Base-by-base conservation (phyloP, 2,329 filamentous ascomycete species). In the Mollisia scopiformis region DNA sequence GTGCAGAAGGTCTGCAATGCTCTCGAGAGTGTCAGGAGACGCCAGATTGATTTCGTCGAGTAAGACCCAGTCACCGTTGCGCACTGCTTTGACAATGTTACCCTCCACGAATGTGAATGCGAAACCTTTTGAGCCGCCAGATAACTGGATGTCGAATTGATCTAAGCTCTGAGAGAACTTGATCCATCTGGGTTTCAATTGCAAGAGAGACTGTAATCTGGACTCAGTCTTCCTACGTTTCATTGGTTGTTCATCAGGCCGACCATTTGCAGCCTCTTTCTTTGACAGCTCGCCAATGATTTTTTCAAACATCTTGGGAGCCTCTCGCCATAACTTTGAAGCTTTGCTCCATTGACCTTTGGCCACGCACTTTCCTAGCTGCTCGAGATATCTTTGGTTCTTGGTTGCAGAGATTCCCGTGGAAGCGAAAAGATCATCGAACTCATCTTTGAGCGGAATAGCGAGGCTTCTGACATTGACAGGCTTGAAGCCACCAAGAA, bases 41-140 rank as follows among this genome's bases (percentile, higher is more conserved):
- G 95, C 95, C 63, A 99, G 79, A 73, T 99, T 99, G 71, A 99
- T 96, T 75, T 99, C 95, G 73, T 99, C 95, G 27, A 98, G 83
- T 19, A 99, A 82, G 28, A 99, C 90, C 95, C 95, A 99, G 75
- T 97, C 93, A 7, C 95, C 95, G 71, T 97, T 97, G 41, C 94
- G 85, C 25, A 94, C 88, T n/a, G 96, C 95, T 76, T 96, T 96
- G 59, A 99, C 90, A 64, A 99, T 90, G 70, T 96, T 97, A 64
- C 95, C 94, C 75, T 99, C 95, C 0, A 98, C 86, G 72, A 99
- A 99, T 0, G 92, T 92, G 76, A 99, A 99, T 0, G 94, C 92
- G 74, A 98, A 96, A 1, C 82, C 84, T 68, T 92, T 84, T 37
- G 87, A 85, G 58, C 91, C 82, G 70, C 88, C 86, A 57, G 88